Evolutionary conservation across 148 eudicot genomes (phyloP), one percentile per base, ranked within the genome.

Genomic region (Persicaria tinctoria): DNA sequence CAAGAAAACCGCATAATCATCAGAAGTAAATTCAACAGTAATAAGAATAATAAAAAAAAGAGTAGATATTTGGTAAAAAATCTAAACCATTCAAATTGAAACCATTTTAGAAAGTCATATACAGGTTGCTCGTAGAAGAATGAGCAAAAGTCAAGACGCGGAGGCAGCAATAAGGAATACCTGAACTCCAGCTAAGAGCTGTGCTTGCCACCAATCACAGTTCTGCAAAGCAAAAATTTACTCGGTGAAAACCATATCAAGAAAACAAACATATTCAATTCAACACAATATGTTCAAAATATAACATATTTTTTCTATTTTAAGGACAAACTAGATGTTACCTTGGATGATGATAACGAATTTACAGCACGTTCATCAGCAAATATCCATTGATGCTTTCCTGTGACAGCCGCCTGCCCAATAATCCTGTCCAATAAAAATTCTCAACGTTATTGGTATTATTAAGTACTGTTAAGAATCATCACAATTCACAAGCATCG

Each of bases 361-460:
- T 77, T 83, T 66, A 75, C 53, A 20, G 74, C 73, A 77, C 60
- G 77, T 73, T 83, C 81, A 77, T 83, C 85, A 3, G 84, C 82
- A 72, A 83, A 83, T 73, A 89, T 81, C 97, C 97, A 93, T 71
- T 75, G 75, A 83, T 93, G 97, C 79, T 88, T 88, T 73, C 98
- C 97, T 16, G 95, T 85, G 83, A 86, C 82, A 75, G 97, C 97
- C 79, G 88, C 97, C 77, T 87, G 86, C 54, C 97, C 98, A 59
- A 93, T 79, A 74, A 88, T 81, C 85, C 98, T 93, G 85, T 77
- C 81, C 74, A 76, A 72, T 50, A 79, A 71, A 56, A 46, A 23
- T 4, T 13, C 45, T 27, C 45, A 0, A 63, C 6, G 10, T 32
- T 45, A 63, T 63, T 63, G 68, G 32, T 27, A 10, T 63, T 27